Base-by-base conservation (phyloP, 805 yeast species). In the Zygoascus flipseniorum region DNA sequence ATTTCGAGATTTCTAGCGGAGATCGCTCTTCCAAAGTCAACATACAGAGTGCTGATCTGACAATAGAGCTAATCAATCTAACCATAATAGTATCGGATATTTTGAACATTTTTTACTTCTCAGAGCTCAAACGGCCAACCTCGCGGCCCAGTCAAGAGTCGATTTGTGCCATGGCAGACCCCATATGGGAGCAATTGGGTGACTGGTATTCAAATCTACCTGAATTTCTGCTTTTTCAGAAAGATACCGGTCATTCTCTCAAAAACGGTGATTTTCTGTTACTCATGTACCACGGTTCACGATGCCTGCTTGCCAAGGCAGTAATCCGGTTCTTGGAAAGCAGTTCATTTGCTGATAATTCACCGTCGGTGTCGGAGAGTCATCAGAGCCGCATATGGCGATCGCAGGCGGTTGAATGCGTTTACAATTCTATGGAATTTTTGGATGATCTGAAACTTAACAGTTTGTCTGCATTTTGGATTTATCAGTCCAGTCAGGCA, bases 1-100 rank as follows among this genome's bases (percentile, higher is more conserved):
- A 62, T 48, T 62, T 62, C 46, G 61, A 61, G 50, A 43, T 43
- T 2, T 43, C 45, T 16, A 14, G 14, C 8, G 50, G 31, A 14
- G 50, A 51, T 16, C 41, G 16, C 31, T 48, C 19, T 4, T 50
- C 51, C 26, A 46, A 44, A 28, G 47, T 23, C 4, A 43, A 43
- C 9, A 43, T 16, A 2, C 18, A 50, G n/a, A 19, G 28, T n/a
- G 52, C 52, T 10, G 44, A 19, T 43, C 26, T 50, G 35, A 26
- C 28, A 19, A 50, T 50, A 13, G 52, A 42, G 19, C 35, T 50
- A 4, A 32, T 43, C 16, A 19, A 35, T 3, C 52, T 50, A 11
- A 42, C 52, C 14, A 43, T 50, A n/a, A 43, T 50, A 10, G 32
- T 50, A 3, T 50, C 52, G 9, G 52, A 50, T 16, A 50, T 43